These are phyloP conservation scores for Acer campestre DNA, from an alignment of 345 rosid genomes.

Conservation along the genomic window DNA sequence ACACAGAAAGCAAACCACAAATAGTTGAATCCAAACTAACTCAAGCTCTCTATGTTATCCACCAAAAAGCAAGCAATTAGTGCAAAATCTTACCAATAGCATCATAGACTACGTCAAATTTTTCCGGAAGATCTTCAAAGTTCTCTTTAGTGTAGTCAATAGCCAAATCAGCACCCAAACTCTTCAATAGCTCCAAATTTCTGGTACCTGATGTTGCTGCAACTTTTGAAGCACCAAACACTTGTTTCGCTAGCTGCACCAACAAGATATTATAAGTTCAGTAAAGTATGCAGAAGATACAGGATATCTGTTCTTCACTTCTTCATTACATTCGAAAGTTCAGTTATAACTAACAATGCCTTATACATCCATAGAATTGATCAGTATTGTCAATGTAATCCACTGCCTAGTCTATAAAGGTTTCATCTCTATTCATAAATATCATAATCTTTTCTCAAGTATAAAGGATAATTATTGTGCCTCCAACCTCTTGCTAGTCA, in stretches of 20 bases:
- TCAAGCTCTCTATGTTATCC: background rate
- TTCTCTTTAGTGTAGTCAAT: constrained; percentile 90
- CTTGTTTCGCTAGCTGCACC: constrained; percentile 83
- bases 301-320: background rate
- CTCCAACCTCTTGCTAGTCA: background rate
- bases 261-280: constrained; percentile 9
- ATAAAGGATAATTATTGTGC: background rate
- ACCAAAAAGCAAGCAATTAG: background rate
- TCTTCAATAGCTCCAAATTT: constrained; percentile 70
- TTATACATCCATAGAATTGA: background rate
- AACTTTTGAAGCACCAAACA: constrained; percentile 80
- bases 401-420: background rate
- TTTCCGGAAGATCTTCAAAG: constrained; percentile 78
- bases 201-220: constrained; percentile 88
- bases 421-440: background rate
- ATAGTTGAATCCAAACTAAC: background rate
- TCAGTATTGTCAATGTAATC: background rate
- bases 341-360: background rate
- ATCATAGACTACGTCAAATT: constrained; percentile 79
- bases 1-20: background rate
- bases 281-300: background rate
- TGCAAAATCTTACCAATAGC: constrained; percentile 64
- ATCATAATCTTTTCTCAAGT: background rate
- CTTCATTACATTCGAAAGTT: background rate
- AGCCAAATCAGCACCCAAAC: constrained; percentile 85